A percentile compares a stretch with the other conserved stretches of the same genome.
Conservation (phyloP, 495 filamentous ascomycete genomes). For the Neurospora sp. region DNA sequence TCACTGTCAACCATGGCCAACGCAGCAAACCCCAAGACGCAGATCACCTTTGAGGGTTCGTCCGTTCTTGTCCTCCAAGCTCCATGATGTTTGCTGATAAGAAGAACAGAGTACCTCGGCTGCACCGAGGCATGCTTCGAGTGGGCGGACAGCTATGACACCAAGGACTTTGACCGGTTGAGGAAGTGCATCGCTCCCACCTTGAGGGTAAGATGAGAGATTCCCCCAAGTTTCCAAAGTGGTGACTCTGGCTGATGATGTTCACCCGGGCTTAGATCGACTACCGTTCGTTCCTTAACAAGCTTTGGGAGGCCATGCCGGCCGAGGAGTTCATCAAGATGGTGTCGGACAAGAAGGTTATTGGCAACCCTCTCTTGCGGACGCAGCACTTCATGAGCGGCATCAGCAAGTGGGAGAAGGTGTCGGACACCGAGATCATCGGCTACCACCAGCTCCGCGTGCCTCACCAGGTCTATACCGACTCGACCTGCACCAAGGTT, state of each 20-base stretch:
- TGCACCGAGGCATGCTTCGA: slow-evolving; percentile 49
- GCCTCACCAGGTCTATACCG: slow-evolving; percentile 57
- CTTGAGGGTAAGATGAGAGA: slow-evolving; percentile 36
- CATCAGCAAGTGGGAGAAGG: slow-evolving; percentile 58
- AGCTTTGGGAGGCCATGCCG: slow-evolving; percentile 60
- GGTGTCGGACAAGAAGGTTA: slow-evolving; percentile 53
- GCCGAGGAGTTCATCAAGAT: slow-evolving; percentile 63
- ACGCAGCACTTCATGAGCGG: slow-evolving; percentile 72
- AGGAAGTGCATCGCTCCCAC: slow-evolving; percentile 62
- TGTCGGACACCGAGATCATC: slow-evolving; percentile 55
- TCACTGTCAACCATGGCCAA: slow-evolving; percentile 13
- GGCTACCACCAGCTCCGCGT: slow-evolving; percentile 73
- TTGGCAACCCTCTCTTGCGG: slow-evolving; percentile 60
- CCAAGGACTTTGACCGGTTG: slow-evolving; percentile 69
- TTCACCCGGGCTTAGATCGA: slow-evolving; percentile 41
- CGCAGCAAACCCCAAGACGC: slow-evolving; percentile 7
- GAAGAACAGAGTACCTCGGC: slow-evolving; percentile 39
- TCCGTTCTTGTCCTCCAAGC: not conserved
- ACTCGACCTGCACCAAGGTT: slow-evolving; percentile 38
- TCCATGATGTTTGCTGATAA: slow-evolving; percentile 1
- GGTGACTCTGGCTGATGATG: not conserved
- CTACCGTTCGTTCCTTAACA: slow-evolving; percentile 66
- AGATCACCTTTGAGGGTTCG: slow-evolving; percentile 25
- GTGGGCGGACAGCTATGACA: slow-evolving; percentile 79
- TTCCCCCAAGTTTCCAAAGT: not conserved